phyloP scores from a whole-genome alignment of 306 rosid genomes.

The Cucurbita pepo region DNA sequence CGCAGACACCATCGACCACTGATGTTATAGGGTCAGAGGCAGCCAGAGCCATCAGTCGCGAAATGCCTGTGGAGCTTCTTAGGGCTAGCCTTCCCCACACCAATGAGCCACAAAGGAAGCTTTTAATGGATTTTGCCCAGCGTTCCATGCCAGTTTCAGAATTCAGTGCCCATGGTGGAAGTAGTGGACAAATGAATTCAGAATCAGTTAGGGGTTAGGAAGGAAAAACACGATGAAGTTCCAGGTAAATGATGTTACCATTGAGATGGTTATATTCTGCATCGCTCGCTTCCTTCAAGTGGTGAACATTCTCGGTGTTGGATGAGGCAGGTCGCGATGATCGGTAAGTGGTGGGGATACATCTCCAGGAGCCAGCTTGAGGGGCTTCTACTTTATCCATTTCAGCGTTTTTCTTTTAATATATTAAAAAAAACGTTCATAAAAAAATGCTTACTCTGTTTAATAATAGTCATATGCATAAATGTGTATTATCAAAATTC shows the following conservation, averaged over 20 bases:
- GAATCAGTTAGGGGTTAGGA: slow-evolving; percentile 47
- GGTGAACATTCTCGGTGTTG: not conserved
- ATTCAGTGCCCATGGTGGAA: slow-evolving; percentile 26
- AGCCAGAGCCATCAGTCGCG: slow-evolving; percentile 52
- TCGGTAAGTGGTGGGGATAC: not conserved
- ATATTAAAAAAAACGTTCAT: slow-evolving; percentile 13
- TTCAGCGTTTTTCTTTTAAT: slow-evolving; percentile 4
- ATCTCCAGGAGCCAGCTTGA: not conserved
- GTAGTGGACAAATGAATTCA: slow-evolving; percentile 48
- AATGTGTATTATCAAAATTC: slow-evolving; percentile 26
- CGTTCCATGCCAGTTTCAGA: slow-evolving; percentile 67
- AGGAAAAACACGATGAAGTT: not conserved
- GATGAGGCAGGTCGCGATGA: not conserved
- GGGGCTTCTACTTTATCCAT: not conserved
- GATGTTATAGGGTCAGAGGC: slow-evolving; percentile 50
- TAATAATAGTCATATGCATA: slow-evolving; percentile 12
- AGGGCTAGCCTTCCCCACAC: slow-evolving; percentile 97
- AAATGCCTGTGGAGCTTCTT: slow-evolving; percentile 94
- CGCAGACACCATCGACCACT: slow-evolving; percentile 39
- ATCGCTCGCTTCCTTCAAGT: not conserved
- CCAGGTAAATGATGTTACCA: not conserved
- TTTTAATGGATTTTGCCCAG: slow-evolving; percentile 62
- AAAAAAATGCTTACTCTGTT: slow-evolving; percentile 10
- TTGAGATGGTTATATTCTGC: not conserved
- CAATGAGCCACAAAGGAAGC: slow-evolving; percentile 60